Base-by-base conservation (phyloP, 73 alveolate genomes). In the Paramecium biaurelia region DNA sequence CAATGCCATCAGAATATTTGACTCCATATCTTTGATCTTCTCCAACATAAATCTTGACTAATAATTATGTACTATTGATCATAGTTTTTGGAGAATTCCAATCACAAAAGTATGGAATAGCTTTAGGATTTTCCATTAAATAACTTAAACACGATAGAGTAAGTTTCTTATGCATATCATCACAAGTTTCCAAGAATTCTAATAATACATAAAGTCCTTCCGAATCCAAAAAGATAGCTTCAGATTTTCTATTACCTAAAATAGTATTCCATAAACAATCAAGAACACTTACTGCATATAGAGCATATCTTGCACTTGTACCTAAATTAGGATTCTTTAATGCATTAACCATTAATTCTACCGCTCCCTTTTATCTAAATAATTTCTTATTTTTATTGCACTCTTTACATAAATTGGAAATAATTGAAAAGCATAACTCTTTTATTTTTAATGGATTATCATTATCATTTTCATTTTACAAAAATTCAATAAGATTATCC, bases 291-390 rank as follows among this genome's bases (percentile, higher is more conserved):
- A 96, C 95, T 58, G 95, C 93, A 82, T 67, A 93, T 15, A 93
- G 21, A 20, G 95, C 94, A 70, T 89, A 92, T 76, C 96, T 42
- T 47, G 95, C 95, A 47, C 92, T 32, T 79, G 93, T 70, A 26
- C 93, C 93, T 11, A 93, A 79, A 58, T 93, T 93, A 28, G 93
- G 49, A 49, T 92, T 93, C 79, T 95, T 95, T 32, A 97, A 92
- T 85, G 97, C 98, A 67, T 95, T 96, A 84, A 97, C 98, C 72
- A 98, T 94, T 53, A 98, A 85, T 82, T 98, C 99, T 35, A 98
- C 96, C 21, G 99, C 99, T 11, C 99, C 99, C 89, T 98, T 98
- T 76, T 99, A 76, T 93, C 99, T 97, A 93, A 98, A 97, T 92
- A 97, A 98, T 79, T 98, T 98, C 92, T 98, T 97, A 79, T 97